These are phyloP conservation scores for Friedmanniomyces endolithicus DNA, from an alignment of 495 filamentous ascomycete species.

Conservation along the genomic window DNA sequence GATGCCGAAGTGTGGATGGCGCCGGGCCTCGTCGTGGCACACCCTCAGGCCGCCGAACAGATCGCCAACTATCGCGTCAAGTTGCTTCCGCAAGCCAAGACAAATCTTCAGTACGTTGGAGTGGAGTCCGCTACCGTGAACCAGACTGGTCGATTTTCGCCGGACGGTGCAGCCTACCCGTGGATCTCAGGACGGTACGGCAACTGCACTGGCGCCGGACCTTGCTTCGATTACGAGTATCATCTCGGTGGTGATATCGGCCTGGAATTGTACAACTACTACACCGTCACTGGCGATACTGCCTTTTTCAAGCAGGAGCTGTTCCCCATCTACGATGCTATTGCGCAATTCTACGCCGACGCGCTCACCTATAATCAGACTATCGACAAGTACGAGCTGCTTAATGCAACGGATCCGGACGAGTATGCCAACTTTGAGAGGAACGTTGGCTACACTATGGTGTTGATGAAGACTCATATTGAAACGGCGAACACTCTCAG, in stretches of 20 bases:
- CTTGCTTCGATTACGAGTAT: conserved; percentile 57
- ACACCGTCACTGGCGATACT: conserved; percentile 47
- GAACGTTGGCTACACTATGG: conserved; percentile 63
- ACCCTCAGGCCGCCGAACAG: conserved; percentile 44
- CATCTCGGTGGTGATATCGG: conserved; percentile 66
- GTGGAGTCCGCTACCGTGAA: conserved; percentile 33
- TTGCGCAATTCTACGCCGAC: conserved; percentile 46
- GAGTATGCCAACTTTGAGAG: conserved; percentile 62
- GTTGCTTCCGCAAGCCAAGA: conserved; percentile 40
- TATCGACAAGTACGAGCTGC: conserved; percentile 34
- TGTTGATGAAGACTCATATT: conserved; percentile 48
- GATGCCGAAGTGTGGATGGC: conserved; percentile 58
- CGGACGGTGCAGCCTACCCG: conserved; percentile 44
- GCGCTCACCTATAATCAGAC: conserved; percentile 42
- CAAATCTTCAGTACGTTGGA: conserved; percentile 26
- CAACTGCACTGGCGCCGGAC: conserved; percentile 53
- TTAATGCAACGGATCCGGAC: conserved; percentile 74
- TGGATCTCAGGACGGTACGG: conserved; percentile 55
- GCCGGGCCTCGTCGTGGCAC: conserved; percentile 46
- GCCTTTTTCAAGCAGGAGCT: conserved; percentile 39
- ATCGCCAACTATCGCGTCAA: conserved; percentile 47
- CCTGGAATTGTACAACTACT: conserved; percentile 46
- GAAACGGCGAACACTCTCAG: conserved; percentile 46
- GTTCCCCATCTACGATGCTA: conserved; percentile 48
- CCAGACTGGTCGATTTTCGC: conserved; percentile 36